Percentiles rank a stretch among this genome's conserved stretches.
Evolutionary conservation across 768 basidiomycete genomes (phyloP).

Genomic region (Boletus rufocinnamomeus): DNA sequence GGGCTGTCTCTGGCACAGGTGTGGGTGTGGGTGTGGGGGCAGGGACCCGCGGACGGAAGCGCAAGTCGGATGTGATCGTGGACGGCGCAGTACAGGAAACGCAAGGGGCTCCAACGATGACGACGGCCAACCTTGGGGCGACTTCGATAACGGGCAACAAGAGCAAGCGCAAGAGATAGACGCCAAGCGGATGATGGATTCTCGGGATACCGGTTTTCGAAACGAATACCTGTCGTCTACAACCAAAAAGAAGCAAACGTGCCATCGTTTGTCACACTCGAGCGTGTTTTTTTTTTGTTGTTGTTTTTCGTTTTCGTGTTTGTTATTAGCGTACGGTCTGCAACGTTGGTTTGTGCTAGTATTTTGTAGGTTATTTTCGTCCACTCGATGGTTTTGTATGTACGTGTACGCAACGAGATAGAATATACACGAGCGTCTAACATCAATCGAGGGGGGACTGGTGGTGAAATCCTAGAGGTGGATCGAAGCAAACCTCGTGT

Average conservation of each 20-base stretch:
- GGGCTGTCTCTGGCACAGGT: not conserved
- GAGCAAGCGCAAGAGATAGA: slow-evolving; percentile 35
- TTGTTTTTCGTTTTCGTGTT: no score
- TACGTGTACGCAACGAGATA: no score
- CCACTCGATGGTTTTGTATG: no score
- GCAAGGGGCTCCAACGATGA: not conserved
- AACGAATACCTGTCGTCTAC: not conserved
- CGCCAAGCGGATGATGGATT: not conserved
- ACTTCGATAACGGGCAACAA: slow-evolving; percentile 18
- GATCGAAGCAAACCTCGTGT: no score
- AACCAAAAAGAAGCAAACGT: not conserved
- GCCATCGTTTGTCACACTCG: no score
- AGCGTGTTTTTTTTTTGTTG: no score
- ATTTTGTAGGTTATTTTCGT: no score
- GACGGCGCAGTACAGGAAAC: slow-evolving; percentile 20
- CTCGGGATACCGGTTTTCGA: not conserved
- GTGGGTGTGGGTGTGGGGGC: not conserved
- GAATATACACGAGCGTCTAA: no score
- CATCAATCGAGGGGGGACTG: no score
- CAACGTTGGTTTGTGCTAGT: no score
- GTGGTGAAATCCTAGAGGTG: no score
- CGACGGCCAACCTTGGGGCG: not conserved
- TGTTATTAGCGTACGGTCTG: no score
- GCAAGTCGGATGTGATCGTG: slow-evolving; percentile 20
- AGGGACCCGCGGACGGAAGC: slow-evolving; percentile 32